A percentile compares a stretch with the other conserved stretches of the same genome.
phyloP scores from a whole-genome alignment of 176 grass and related monocot species.

The Cymbopogon citratus region DNA sequence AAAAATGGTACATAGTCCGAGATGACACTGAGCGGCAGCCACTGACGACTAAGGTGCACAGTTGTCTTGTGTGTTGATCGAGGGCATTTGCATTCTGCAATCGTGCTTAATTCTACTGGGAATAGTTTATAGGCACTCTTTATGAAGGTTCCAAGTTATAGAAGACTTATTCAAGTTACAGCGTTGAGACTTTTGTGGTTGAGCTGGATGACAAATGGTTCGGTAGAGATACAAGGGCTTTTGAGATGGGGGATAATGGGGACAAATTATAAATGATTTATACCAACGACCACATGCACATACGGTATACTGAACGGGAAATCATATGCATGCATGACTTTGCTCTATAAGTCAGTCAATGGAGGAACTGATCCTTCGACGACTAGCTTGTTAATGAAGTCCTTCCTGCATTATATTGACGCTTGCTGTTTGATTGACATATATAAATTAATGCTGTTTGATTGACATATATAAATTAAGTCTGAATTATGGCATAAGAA shows the following conservation, averaged over 20 bases:
- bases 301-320: too few species aligned
- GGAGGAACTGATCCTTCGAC: background rate
- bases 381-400: too few species aligned
- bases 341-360: conserved; percentile 9
- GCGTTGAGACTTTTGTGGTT: conserved; percentile 8
- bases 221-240: background rate
- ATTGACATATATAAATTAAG: too few species aligned
- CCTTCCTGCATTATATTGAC: too few species aligned
- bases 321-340: background rate
- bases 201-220: background rate
- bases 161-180: background rate
- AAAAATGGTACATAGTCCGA: background rate
- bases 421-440: background rate
- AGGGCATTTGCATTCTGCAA: background rate
- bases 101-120: conserved; percentile 13
- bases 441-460: too few species aligned
- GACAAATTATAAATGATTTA: background rate
- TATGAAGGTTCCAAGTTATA: conserved; percentile 6
- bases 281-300: too few species aligned
- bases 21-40: background rate
- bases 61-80: background rate
- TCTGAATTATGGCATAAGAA: conserved; percentile 7
- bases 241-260: background rate
- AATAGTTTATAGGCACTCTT: conserved; percentile 13
- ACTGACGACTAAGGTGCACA: background rate